Evolutionary conservation across 2,329 filamentous ascomycete species (phyloP).

Genomic region (Paramyrothecium sp.): DNA sequence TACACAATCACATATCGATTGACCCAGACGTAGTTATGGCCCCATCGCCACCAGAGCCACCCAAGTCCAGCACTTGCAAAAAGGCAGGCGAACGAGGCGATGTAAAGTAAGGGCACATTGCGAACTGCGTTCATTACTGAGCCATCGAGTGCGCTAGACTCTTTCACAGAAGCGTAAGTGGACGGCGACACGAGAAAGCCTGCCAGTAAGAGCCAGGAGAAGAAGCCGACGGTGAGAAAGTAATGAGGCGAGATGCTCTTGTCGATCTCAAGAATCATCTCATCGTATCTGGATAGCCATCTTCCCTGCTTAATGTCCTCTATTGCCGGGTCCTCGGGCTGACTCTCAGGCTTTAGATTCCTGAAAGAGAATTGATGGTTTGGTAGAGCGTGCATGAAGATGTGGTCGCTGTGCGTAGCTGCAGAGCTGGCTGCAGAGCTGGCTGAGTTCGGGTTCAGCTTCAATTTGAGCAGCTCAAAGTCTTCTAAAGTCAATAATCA

Average conservation of each 20-base stretch:
- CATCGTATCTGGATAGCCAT: conserved; percentile 2
- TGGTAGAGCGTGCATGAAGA: background rate
- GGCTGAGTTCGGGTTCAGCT: background rate
- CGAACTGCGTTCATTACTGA: conserved; percentile 3
- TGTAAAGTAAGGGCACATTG: conserved; percentile 4
- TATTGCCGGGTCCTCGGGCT: background rate
- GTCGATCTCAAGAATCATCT: conserved; percentile 4
- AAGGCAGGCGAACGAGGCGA: conserved; percentile 3
- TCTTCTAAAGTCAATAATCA: background rate
- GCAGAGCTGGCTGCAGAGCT: background rate
- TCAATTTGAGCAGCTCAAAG: background rate
- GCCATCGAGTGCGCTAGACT: background rate
- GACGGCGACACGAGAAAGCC: conserved; percentile 4
- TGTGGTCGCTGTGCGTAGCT: background rate
- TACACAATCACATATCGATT: conserved; percentile 4
- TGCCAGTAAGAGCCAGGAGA: conserved; percentile 2
- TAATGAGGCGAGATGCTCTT: conserved; percentile 1
- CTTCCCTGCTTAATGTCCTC: background rate
- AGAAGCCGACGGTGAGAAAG: background rate
- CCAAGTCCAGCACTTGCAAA: background rate
- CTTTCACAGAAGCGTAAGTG: conserved; percentile 3
- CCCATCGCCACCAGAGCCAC: background rate
- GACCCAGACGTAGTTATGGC: conserved; percentile 3
- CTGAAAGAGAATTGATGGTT: background rate
- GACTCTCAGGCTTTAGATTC: background rate